Conservation (phyloP, 257 asterid genomes). For the Solanum paucissectum region DNA sequence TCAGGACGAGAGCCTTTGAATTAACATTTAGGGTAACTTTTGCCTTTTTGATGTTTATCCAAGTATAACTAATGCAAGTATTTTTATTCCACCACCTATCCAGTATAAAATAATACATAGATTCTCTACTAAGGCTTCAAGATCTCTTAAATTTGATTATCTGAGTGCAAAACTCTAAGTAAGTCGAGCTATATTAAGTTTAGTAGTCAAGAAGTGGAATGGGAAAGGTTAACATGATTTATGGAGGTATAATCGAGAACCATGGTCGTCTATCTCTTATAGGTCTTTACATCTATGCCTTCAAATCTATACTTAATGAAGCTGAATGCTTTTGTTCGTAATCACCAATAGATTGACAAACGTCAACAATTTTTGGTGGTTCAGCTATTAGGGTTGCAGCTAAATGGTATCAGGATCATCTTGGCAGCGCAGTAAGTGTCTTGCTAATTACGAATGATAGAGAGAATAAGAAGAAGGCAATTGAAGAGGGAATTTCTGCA, state of each 20-base stretch:
- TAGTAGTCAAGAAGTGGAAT: not conserved
- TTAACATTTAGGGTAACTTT: not conserved
- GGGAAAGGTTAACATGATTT: not conserved
- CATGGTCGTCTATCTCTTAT: not conserved
- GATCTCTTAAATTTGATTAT: not conserved
- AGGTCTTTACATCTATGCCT: not conserved
- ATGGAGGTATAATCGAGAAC: not conserved
- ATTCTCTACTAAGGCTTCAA: not conserved
- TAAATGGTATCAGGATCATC: slow-evolving; percentile 94
- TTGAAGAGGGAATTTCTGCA: slow-evolving; percentile 68
- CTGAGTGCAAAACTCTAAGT: not conserved
- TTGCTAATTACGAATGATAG: slow-evolving; percentile 81
- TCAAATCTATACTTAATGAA: not conserved
- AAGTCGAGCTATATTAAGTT: not conserved
- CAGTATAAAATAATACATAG: not conserved
- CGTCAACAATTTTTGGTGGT: slow-evolving; percentile 4
- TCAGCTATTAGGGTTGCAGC: slow-evolving; percentile 92
- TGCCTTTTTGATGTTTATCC: not conserved
- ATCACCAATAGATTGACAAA: not conserved
- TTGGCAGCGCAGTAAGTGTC: slow-evolving; percentile 44
- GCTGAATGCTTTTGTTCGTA: not conserved
- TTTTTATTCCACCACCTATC: not conserved
- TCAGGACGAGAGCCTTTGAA: not conserved
- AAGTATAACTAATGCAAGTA: not conserved
- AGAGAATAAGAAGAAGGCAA: slow-evolving; percentile 83